Conservation (phyloP, 129 eudicot species). For the Smallanthus sonchifolius region DNA sequence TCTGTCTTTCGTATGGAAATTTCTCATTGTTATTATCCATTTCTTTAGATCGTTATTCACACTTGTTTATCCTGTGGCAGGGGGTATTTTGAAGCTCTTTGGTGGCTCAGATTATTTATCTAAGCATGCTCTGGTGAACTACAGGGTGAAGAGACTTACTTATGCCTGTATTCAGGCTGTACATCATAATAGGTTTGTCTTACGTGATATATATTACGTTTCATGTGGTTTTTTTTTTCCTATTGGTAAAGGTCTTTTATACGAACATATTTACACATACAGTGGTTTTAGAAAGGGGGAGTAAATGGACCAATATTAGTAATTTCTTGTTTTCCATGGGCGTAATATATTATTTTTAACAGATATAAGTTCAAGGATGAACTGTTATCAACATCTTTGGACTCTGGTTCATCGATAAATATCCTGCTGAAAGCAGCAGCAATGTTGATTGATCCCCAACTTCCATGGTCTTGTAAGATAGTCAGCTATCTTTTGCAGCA, state of each 20-base stretch:
- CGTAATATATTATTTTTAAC: slow-evolving; percentile 20
- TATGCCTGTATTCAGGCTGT: slow-evolving; percentile 75
- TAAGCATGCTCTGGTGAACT: slow-evolving; percentile 41
- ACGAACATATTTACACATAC: background rate
- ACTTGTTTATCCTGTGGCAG: slow-evolving; percentile 33
- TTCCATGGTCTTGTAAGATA: slow-evolving; percentile 85
- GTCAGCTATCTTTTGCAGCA: slow-evolving; percentile 58
- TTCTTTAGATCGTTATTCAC: slow-evolving; percentile 11
- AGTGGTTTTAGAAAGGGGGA: slow-evolving; percentile 6
- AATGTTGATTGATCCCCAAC: slow-evolving; percentile 57
- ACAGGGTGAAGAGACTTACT: slow-evolving; percentile 74
- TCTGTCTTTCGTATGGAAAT: slow-evolving; percentile 7
- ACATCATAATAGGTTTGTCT: slow-evolving; percentile 69
- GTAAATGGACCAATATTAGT: slow-evolving; percentile 4
- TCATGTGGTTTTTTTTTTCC: background rate
- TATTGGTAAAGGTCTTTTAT: background rate
- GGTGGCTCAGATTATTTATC: slow-evolving; percentile 59
- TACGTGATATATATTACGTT: background rate
- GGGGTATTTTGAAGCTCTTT: slow-evolving; percentile 54
- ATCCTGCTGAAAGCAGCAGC: slow-evolving; percentile 59
- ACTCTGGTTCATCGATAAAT: slow-evolving; percentile 39
- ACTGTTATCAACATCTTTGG: slow-evolving; percentile 36
- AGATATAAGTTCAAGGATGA: slow-evolving; percentile 66
- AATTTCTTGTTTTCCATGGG: slow-evolving; percentile 1
- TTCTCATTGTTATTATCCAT: background rate